Conservation (phyloP, 352 stramenopile species). For the Phytophthora idaei region DNA sequence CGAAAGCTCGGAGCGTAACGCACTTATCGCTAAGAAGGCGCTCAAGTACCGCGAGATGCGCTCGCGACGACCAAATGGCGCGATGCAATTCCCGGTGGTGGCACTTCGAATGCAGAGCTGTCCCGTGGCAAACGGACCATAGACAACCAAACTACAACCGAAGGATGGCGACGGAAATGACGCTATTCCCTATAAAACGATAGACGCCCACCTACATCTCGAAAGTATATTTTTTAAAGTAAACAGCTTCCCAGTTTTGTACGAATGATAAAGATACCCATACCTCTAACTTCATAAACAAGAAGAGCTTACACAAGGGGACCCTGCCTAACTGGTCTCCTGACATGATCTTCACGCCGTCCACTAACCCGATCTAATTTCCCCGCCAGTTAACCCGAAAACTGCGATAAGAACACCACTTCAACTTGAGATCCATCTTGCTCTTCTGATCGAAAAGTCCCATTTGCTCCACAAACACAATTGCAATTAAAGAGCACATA, state of each 20-base stretch:
- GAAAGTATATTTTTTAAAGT: constrained; percentile 14
- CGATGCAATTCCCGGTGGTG: background rate
- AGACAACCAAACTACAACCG: background rate
- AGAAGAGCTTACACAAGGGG: no score
- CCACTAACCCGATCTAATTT: no score
- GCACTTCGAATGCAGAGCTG: constrained; percentile 28
- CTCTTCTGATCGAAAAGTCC: no score
- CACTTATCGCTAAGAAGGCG: constrained; percentile 41
- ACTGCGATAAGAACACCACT: background rate
- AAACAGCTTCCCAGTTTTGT: background rate
- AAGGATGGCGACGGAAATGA: background rate
- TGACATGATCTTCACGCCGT: no score
- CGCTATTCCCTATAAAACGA: constrained; percentile 3
- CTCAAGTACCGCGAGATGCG: constrained; percentile 40
- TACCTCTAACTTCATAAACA: no score
- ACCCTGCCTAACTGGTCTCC: no score
- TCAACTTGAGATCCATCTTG: constrained; percentile 3
- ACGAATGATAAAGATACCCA: background rate
- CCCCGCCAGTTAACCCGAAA: no score
- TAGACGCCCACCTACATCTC: constrained; percentile 9
- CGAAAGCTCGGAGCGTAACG: constrained; percentile 38
- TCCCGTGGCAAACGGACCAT: constrained; percentile 4
- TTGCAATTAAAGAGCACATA: background rate
- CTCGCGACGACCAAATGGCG: constrained; percentile 19
- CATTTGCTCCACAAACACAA: background rate